Conservation (phyloP, 805 yeast genomes). For the Saccharomycopsis fibuligera region DNA sequence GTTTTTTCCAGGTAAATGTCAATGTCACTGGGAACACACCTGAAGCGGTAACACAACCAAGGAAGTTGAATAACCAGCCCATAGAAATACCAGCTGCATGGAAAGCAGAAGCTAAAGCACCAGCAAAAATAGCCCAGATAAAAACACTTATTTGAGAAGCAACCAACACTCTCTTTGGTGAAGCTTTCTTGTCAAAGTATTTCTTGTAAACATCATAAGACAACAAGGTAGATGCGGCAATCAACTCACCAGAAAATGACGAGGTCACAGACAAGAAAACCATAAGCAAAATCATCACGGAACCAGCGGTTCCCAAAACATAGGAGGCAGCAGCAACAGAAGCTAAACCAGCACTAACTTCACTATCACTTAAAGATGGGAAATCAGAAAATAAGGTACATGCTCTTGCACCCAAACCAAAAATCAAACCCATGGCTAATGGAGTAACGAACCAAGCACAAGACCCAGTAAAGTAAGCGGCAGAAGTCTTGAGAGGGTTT, state of each 20-base stretch:
- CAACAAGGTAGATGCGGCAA: conserved; percentile 36
- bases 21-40: conserved; percentile 36
- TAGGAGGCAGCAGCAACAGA: conserved; percentile 37
- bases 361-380: conserved; percentile 32
- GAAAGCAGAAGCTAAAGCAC: conserved; percentile 35
- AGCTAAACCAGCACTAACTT: conserved; percentile 35
- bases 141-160: conserved; percentile 40
- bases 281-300: conserved; percentile 36
- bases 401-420: conserved; percentile 36
- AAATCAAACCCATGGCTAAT: conserved; percentile 32
- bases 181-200: conserved; percentile 37
- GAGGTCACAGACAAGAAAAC: conserved; percentile 37
- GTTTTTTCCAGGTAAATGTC: conserved; percentile 34
- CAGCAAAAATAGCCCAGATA: conserved; percentile 33
- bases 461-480: conserved; percentile 36
- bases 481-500: conserved; percentile 28
- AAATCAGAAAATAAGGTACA: conserved; percentile 29
- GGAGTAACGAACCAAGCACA: conserved; percentile 38
- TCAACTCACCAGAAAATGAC: conserved; percentile 36
- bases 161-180: conserved; percentile 35
- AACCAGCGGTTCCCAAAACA: conserved; percentile 39
- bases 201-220: conserved; percentile 43
- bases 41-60: conserved; percentile 37
- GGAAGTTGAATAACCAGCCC: conserved; percentile 36
- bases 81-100: conserved; percentile 31